phyloP scores from a whole-genome alignment of 257 asterid genomes.

The Solanum gracilifrons region DNA sequence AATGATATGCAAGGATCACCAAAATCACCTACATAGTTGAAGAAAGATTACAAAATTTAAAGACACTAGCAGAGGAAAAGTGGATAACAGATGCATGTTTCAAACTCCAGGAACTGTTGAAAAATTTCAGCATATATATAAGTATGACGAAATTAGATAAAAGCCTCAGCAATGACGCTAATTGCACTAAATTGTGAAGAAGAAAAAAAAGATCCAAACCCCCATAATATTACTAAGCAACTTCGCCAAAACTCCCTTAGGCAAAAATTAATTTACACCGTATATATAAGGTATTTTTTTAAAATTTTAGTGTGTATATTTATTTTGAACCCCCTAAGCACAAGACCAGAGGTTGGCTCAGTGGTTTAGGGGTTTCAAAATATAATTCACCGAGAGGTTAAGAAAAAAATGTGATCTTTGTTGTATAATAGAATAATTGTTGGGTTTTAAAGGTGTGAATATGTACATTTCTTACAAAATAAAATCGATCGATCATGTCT shows the following conservation, averaged over 20 bases:
- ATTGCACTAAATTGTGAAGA: background rate
- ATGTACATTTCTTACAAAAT: no score
- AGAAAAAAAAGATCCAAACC: background rate
- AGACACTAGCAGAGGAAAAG: background rate
- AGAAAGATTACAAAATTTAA: conserved; percentile 1
- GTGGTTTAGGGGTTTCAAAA: no score
- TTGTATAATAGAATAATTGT: no score
- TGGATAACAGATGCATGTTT: background rate
- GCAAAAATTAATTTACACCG: no score
- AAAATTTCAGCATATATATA: background rate
- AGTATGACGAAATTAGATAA: background rate
- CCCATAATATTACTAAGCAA: background rate
- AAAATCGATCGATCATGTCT: no score
- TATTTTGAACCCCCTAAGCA: no score
- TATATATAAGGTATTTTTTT: no score
- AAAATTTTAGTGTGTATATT: no score
- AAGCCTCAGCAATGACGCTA: background rate
- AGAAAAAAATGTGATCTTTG: no score
- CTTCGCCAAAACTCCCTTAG: background rate
- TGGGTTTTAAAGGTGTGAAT: no score
- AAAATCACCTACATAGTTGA: conserved; percentile 58
- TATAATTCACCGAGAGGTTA: no score
- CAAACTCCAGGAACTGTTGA: background rate
- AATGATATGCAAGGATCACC: conserved; percentile 90
- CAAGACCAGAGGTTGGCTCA: no score